Percentiles rank a stretch among this genome's conserved stretches.
Conservation (phyloP, 768 basidiomycete genomes). For the Coprinopsis cinerea region DNA sequence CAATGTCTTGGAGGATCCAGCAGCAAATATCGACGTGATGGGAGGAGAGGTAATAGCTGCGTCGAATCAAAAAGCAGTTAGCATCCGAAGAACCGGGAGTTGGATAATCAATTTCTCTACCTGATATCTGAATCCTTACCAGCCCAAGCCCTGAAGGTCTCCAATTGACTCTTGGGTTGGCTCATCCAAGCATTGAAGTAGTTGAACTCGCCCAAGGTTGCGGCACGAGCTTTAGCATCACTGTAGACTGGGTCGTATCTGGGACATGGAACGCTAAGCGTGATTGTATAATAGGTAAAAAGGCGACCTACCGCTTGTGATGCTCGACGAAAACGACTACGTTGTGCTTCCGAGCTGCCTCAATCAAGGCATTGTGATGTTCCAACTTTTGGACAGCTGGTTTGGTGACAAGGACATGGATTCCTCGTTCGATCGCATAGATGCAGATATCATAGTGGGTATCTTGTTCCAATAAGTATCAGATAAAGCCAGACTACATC, state of each 20-base stretch:
- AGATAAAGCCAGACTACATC: too few relatives aligned
- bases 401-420: constrained; percentile 91
- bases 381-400: constrained; percentile 83
- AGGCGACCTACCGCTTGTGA: constrained; percentile 60
- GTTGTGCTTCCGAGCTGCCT: constrained; percentile 70
- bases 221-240: constrained; percentile 78
- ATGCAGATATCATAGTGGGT: constrained; percentile 84
- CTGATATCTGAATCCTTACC: constrained; percentile 93
- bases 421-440: constrained; percentile 77
- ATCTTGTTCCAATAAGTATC: constrained; percentile 29
- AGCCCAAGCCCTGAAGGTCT: constrained; percentile 94
- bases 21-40: constrained; percentile 90
- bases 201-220: constrained; percentile 82
- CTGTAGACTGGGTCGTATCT: constrained; percentile 90
- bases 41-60: constrained; percentile 88
- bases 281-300: not conserved
- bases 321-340: constrained; percentile 94
- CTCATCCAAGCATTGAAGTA: constrained; percentile 98
- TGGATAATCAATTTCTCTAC: constrained; percentile 24
- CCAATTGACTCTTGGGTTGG: constrained; percentile 90
- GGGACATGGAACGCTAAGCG: constrained; percentile 3
- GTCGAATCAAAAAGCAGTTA: constrained; percentile 13
- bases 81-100: constrained; percentile 1
- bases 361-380: constrained; percentile 76
- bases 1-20: constrained; percentile 76